These are phyloP conservation scores for Gomphus bonarii DNA, from an alignment of 1,284 basidiomycete species.

Conservation along the genomic window DNA sequence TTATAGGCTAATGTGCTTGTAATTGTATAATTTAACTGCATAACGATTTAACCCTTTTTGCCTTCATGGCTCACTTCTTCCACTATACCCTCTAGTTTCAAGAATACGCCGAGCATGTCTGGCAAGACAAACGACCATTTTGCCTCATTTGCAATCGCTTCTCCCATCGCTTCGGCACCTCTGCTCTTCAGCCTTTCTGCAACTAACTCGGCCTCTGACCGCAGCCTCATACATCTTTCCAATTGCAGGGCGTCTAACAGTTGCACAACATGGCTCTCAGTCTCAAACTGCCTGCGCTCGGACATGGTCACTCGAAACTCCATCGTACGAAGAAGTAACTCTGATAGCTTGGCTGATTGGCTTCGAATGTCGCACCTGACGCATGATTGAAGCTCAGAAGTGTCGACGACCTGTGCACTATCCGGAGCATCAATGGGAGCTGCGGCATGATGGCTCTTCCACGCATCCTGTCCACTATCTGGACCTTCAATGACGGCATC, in stretches of 20 bases:
- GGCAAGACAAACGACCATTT: constrained; percentile 36
- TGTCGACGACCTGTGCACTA: background rate
- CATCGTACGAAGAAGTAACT: background rate
- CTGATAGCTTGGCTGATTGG: background rate
- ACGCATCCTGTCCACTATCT: background rate
- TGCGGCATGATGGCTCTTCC: background rate
- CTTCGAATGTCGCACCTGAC: background rate
- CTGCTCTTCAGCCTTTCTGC: background rate
- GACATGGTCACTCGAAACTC: background rate
- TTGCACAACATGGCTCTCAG: background rate
- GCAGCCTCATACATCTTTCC: background rate
- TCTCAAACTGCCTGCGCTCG: background rate
- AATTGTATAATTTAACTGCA: background rate
- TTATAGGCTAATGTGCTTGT: background rate
- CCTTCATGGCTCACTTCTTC: background rate
- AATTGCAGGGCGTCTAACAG: background rate
- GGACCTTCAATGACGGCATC: background rate
- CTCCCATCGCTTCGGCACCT: constrained; percentile 22
- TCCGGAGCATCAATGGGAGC: background rate
- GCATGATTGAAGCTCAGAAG: background rate
- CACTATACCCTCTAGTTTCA: constrained; percentile 15
- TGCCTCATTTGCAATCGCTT: constrained; percentile 31
- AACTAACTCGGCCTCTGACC: background rate
- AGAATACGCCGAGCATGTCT: constrained; percentile 33
- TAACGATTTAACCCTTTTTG: background rate